phyloP scores from a whole-genome alignment of 169 alveolate genomes.

The Plasmodium inui region DNA sequence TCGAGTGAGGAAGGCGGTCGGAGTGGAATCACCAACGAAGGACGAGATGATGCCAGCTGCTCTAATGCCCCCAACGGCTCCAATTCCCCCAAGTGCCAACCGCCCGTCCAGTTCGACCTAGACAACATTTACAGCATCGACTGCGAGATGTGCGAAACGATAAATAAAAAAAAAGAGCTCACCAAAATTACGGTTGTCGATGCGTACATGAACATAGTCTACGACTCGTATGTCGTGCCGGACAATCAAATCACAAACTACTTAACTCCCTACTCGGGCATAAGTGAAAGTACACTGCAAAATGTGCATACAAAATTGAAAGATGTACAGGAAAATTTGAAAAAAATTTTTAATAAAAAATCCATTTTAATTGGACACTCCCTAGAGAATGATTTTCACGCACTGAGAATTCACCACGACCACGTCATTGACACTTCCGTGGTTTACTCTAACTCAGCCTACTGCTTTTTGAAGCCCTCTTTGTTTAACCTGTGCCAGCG shows the following conservation, averaged over 20 bases:
- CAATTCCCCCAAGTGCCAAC: neutral
- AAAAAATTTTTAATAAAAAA: conserved; percentile 59
- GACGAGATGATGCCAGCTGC: neutral
- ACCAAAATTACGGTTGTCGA: conserved; percentile 79
- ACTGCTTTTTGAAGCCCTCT: conserved; percentile 49
- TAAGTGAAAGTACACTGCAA: conserved; percentile 70
- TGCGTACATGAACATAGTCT: conserved; percentile 73
- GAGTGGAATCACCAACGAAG: neutral
- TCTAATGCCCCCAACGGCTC: neutral
- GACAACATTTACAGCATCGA: conserved; percentile 76
- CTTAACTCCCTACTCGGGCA: conserved; percentile 80
- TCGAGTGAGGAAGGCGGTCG: neutral
- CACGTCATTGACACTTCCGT: conserved; percentile 77
- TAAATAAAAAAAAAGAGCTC: conserved; percentile 39
- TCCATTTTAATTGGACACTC: conserved; percentile 80
- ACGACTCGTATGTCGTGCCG: conserved; percentile 79
- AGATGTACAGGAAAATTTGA: conserved; percentile 73
- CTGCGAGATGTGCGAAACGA: conserved; percentile 81
- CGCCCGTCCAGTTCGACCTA: conserved; percentile 32
- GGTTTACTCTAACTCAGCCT: conserved; percentile 28
- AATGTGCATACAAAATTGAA: conserved; percentile 68
- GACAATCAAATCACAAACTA: conserved; percentile 66
- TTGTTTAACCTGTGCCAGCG: conserved; percentile 52
- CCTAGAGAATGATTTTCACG: conserved; percentile 77
- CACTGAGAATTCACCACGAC: conserved; percentile 67